Percentiles rank a stretch among this genome's conserved stretches.
phyloP scores from a whole-genome alignment of 331 rosid genomes.

The Stylosanthes scabra region DNA sequence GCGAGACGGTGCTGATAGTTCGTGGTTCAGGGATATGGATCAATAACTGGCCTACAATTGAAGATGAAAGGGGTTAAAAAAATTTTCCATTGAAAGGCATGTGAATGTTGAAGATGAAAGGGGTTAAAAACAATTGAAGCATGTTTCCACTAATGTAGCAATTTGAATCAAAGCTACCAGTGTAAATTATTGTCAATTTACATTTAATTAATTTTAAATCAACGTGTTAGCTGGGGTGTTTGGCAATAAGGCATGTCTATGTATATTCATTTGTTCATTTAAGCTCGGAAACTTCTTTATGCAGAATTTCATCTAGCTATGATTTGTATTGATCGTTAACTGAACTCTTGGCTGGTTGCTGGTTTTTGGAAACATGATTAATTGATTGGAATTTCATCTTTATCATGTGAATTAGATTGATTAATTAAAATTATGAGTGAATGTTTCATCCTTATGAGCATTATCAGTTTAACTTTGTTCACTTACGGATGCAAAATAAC shows the following conservation, averaged over 20 bases:
- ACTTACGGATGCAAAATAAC: neutral
- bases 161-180: too few species aligned
- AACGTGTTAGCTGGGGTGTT: too few species aligned
- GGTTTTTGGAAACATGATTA: constrained; percentile 19
- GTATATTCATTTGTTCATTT: constrained; percentile 19
- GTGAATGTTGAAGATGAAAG: too few species aligned
- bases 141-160: too few species aligned
- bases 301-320: neutral
- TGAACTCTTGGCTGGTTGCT: neutral
- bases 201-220: too few species aligned
- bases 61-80: too few species aligned
- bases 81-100: too few species aligned
- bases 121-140: too few species aligned
- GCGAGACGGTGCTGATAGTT: constrained; percentile 61
- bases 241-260: constrained; percentile 7
- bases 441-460: neutral
- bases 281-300: neutral
- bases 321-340: neutral
- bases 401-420: constrained; percentile 2
- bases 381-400: neutral
- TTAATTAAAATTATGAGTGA: neutral
- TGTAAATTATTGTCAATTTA: too few species aligned
- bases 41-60: too few species aligned
- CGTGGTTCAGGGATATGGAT: too few species aligned
- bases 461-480: neutral